Conservation (phyloP, 73 alveolate genomes). For the Breviolum minutum region DNA sequence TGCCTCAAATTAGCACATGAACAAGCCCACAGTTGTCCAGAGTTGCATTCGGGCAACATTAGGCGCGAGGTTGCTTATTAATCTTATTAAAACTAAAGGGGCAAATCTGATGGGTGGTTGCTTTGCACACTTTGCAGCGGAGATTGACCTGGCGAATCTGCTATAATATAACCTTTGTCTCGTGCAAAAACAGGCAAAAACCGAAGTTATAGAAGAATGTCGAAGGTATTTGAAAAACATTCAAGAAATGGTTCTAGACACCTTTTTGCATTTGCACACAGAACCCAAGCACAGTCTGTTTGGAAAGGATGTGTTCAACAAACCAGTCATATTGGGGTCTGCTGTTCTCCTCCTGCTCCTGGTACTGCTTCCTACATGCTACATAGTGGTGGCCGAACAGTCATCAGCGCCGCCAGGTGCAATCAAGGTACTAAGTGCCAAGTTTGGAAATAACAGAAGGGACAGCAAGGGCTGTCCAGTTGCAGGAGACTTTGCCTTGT, state of each 20-base stretch:
- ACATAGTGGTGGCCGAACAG: no score
- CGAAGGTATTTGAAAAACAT: no score
- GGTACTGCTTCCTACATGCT: no score
- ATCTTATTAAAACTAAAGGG: no score
- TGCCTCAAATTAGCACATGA: constrained; percentile 4
- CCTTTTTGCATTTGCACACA: no score
- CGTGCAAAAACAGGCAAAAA: no score
- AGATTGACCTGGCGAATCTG: neutral
- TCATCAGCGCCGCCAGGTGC: neutral
- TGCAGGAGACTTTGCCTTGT: constrained; percentile 73
- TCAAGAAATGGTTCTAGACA: no score
- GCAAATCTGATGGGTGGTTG: no score
- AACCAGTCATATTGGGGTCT: neutral
- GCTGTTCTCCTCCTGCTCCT: no score
- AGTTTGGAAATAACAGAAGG: constrained; percentile 64
- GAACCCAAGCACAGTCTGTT: neutral
- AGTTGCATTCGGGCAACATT: neutral
- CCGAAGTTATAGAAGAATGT: no score
- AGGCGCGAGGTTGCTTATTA: no score
- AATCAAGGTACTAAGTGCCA: constrained; percentile 20
- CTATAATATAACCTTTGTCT: neutral
- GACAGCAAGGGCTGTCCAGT: constrained; percentile 90
- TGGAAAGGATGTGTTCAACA: neutral
- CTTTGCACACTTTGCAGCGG: no score
- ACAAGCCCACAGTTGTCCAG: neutral